Percentiles rank a stretch among this genome's conserved stretches.
Evolutionary conservation across 2,329 filamentous ascomycete genomes (phyloP).

Genomic region (Colletotrichum ledebouriae): DNA sequence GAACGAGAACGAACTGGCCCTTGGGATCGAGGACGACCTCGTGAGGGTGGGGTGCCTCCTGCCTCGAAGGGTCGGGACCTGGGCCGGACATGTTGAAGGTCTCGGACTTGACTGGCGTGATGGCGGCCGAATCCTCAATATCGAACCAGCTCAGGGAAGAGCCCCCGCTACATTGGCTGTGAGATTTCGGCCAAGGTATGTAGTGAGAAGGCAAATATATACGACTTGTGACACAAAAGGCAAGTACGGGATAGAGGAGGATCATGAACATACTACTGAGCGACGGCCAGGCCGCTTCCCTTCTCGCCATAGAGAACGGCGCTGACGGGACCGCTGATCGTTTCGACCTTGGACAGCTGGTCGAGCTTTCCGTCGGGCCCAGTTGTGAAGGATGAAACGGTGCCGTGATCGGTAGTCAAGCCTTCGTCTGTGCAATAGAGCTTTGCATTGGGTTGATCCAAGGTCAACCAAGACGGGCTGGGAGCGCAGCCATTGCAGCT

Average conservation of each 20-base stretch:
- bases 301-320: slow-evolving; percentile 58
- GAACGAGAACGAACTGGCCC: slow-evolving; percentile 71
- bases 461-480: slow-evolving; percentile 72
- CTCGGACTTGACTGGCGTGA: slow-evolving; percentile 54
- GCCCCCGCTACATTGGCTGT: slow-evolving; percentile 49
- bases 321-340: slow-evolving; percentile 59
- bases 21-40: slow-evolving; percentile 76
- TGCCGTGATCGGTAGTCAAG: slow-evolving; percentile 60
- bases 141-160: slow-evolving; percentile 61
- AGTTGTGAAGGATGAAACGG: slow-evolving; percentile 58
- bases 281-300: slow-evolving; percentile 56
- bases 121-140: slow-evolving; percentile 53
- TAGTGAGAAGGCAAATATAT: not conserved
- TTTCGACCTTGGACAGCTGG: slow-evolving; percentile 52
- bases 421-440: slow-evolving; percentile 75
- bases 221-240: not conserved
- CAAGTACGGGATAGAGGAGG: not conserved
- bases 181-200: slow-evolving; percentile 1
- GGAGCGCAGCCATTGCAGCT: slow-evolving; percentile 62
- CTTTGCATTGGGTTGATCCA: slow-evolving; percentile 61
- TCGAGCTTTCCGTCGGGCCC: slow-evolving; percentile 55
- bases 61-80: slow-evolving; percentile 59
- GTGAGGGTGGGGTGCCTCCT: slow-evolving; percentile 73
- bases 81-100: slow-evolving; percentile 56
- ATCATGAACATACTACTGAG: slow-evolving; percentile 59